These are phyloP conservation scores for Sphaerulina vaccinii DNA, from an alignment of 2,329 filamentous ascomycete genomes.

Conservation along the genomic window DNA sequence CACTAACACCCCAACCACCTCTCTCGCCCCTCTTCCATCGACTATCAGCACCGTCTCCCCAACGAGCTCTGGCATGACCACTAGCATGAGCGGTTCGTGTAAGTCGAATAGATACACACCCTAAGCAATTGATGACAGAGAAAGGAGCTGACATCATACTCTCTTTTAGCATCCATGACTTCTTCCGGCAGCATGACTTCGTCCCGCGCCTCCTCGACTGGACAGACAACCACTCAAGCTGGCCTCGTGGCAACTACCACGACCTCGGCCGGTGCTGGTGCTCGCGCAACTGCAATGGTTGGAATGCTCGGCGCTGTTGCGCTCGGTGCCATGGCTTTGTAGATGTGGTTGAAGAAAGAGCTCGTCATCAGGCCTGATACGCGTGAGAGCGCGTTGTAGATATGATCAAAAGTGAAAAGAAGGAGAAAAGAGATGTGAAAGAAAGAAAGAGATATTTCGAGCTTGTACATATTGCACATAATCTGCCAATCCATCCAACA, in stretches of 20 bases:
- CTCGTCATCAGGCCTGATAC: too few species aligned
- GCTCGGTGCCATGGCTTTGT: constrained; percentile 32
- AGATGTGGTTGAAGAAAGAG: neutral
- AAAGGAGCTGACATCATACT: neutral
- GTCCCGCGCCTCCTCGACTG: constrained; percentile 8
- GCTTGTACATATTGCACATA: neutral
- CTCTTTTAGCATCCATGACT: constrained; percentile 3
- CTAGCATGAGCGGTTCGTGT: neutral
- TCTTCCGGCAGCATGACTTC: constrained; percentile 9
- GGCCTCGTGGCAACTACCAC: constrained; percentile 6
- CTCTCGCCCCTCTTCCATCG: constrained; percentile 14
- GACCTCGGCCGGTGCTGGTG: constrained; percentile 18
- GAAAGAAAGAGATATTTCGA: neutral
- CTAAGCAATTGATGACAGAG: too few species aligned
- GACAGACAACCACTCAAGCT: constrained; percentile 8
- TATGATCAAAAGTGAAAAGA: too few species aligned
- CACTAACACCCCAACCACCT: constrained; percentile 33
- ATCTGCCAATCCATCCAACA: neutral
- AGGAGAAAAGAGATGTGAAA: neutral
- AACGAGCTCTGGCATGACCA: constrained; percentile 14
- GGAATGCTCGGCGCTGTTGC: constrained; percentile 31
- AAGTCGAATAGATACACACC: too few species aligned
- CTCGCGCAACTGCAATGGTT: constrained; percentile 28
- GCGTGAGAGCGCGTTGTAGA: too few species aligned
- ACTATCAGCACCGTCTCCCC: constrained; percentile 25